phyloP scores from a whole-genome alignment of 176 grass and related monocot species.

The Triticum turgidum region DNA sequence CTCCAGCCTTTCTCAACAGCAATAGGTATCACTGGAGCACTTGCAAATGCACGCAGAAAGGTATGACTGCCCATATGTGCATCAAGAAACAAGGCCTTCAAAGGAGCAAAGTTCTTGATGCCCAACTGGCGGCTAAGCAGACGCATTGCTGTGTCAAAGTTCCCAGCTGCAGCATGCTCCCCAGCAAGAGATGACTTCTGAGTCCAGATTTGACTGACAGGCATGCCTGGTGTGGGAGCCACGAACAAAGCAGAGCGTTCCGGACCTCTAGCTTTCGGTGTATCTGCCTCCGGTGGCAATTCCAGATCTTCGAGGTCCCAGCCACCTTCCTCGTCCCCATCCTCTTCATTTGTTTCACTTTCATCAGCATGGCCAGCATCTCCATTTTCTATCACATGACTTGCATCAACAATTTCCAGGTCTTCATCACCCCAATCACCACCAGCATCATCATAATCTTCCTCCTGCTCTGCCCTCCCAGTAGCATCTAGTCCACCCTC shows the following conservation, averaged over 20 bases:
- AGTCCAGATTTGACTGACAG: conserved; percentile 80
- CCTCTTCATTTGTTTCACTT: conserved; percentile 52
- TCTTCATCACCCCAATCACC: conserved; percentile 86
- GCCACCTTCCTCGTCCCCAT: conserved; percentile 72
- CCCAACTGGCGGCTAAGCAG: conserved; percentile 77
- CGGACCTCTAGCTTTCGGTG: conserved; percentile 45
- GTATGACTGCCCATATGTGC: conserved; percentile 63
- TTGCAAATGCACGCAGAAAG: conserved; percentile 58
- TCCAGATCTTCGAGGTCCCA: conserved; percentile 96
- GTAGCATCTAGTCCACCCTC: conserved; percentile 71
- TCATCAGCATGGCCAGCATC: conserved; percentile 45
- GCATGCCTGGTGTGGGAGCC: conserved; percentile 68
- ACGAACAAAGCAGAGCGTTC: conserved; percentile 52
- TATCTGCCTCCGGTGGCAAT: conserved; percentile 62
- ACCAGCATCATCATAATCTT: conserved; percentile 65
- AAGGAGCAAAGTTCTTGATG: conserved; percentile 76
- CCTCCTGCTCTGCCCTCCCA: conserved; percentile 54
- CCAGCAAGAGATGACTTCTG: conserved; percentile 90
- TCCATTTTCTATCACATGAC: conserved; percentile 59
- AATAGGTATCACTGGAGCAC: conserved; percentile 48
- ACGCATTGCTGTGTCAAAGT: conserved; percentile 84
- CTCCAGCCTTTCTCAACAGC: conserved; percentile 86
- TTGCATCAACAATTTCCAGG: conserved; percentile 63
- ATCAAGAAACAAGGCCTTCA: conserved; percentile 74
- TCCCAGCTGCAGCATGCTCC: conserved; percentile 79